phyloP scores from a whole-genome alignment of 345 rosid species.

The Ceriops decandra region DNA sequence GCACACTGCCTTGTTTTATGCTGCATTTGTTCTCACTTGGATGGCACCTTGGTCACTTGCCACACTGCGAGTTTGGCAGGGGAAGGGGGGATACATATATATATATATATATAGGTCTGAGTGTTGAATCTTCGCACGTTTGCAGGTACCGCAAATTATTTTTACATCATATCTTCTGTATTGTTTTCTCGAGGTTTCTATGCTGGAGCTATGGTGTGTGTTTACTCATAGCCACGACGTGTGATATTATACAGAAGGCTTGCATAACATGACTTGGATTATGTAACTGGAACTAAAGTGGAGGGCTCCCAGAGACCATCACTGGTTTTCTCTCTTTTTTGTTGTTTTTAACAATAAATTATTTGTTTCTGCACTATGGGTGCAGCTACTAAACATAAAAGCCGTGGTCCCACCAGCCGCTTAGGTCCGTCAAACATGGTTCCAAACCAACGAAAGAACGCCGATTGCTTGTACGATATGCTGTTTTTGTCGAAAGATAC shows the following conservation, averaged over 20 bases:
- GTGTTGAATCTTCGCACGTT: slow-evolving; percentile 31
- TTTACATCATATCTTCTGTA: slow-evolving; percentile 4
- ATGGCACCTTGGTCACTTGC: neutral
- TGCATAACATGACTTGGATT: slow-evolving; percentile 17
- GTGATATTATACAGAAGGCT: slow-evolving; percentile 30
- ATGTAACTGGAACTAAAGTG: slow-evolving; percentile 22
- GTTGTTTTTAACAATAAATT: too few relatives aligned
- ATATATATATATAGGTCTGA: neutral
- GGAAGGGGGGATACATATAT: slow-evolving; percentile 5
- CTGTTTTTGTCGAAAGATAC: too few relatives aligned
- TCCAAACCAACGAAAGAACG: too few relatives aligned
- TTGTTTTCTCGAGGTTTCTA: slow-evolving; percentile 3
- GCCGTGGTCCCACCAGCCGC: too few relatives aligned
- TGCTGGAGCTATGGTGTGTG: slow-evolving; percentile 19
- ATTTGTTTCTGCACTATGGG: too few relatives aligned
- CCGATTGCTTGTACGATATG: too few relatives aligned
- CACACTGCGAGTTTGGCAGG: slow-evolving; percentile 3
- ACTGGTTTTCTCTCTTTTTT: neutral
- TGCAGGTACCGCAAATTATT: neutral
- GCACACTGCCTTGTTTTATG: slow-evolving; percentile 9
- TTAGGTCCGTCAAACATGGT: too few relatives aligned
- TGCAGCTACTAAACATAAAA: too few relatives aligned
- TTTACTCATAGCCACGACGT: slow-evolving; percentile 25
- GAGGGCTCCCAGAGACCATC: slow-evolving; percentile 8
- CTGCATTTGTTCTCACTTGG: slow-evolving; percentile 9